Evolutionary conservation across 441 rosid species (phyloP).

Genomic region (Hura crepitans): DNA sequence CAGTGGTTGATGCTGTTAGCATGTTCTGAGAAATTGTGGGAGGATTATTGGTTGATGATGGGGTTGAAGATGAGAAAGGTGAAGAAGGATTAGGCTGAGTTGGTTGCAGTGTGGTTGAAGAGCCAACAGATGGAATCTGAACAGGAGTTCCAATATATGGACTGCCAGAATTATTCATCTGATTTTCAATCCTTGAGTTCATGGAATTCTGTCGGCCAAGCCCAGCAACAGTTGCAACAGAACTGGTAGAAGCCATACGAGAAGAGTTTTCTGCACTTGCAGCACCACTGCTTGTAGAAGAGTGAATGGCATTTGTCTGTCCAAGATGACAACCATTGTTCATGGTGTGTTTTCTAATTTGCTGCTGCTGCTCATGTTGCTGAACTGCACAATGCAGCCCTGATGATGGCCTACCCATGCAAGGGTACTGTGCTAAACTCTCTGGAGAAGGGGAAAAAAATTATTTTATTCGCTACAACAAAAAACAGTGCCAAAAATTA

Average conservation of each 20-base stretch:
- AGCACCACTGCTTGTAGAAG: constrained; percentile 45
- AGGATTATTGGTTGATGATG: constrained; percentile 58
- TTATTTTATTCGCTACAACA: not conserved
- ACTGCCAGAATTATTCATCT: constrained; percentile 56
- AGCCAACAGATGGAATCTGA: constrained; percentile 69
- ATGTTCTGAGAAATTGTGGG: constrained; percentile 45
- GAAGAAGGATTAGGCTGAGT: constrained; percentile 49
- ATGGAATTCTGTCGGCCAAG: constrained; percentile 79
- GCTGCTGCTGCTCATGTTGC: constrained; percentile 56
- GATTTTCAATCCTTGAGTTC: constrained; percentile 61
- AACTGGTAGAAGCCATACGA: constrained; percentile 46
- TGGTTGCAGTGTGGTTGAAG: constrained; percentile 54
- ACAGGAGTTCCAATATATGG: constrained; percentile 67
- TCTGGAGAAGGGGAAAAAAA: constrained; percentile 32
- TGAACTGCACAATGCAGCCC: constrained; percentile 46
- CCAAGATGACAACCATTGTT: constrained; percentile 42
- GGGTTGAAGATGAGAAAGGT: constrained; percentile 66
- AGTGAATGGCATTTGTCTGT: constrained; percentile 43
- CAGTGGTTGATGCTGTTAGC: constrained; percentile 25
- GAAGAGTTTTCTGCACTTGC: constrained; percentile 47
- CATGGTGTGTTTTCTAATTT: constrained; percentile 36
- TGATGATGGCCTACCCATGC: constrained; percentile 48
- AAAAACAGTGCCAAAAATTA: not conserved
- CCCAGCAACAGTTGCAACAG: constrained; percentile 60
- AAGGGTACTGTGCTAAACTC: constrained; percentile 85